Evolutionary conservation across 441 rosid genomes (phyloP).

Genomic region (Adansonia grandidieri): DNA sequence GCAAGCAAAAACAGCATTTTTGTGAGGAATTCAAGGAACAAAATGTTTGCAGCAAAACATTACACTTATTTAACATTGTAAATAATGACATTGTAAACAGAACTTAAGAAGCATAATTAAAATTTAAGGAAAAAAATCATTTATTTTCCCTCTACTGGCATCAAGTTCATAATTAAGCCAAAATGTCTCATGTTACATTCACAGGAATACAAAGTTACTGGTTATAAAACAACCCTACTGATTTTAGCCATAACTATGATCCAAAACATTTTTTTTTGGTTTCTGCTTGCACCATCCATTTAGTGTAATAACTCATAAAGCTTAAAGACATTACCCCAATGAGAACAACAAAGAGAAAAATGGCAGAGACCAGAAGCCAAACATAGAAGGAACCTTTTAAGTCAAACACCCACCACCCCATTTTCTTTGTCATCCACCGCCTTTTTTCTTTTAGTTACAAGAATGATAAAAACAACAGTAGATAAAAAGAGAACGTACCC

Average conservation of each 20-base stretch:
- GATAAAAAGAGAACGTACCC: conserved; percentile 44
- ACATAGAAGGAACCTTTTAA: background rate
- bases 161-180: conserved; percentile 6
- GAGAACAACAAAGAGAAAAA: background rate
- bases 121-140: background rate
- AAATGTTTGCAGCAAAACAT: background rate
- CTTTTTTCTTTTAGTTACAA: background rate
- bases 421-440: background rate
- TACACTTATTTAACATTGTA: too few species aligned
- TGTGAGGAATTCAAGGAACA: background rate
- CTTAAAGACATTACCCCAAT: background rate
- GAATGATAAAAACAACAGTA: background rate
- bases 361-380: background rate
- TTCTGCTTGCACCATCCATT: background rate
- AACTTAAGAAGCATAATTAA: background rate
- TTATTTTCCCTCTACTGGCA: background rate
- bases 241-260: conserved; percentile 14
- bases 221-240: background rate
- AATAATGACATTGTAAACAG: background rate
- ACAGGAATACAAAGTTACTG: background rate
- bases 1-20: background rate
- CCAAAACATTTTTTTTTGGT: background rate
- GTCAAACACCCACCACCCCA: background rate
- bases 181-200: background rate
- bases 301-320: background rate